A percentile compares a stretch with the other conserved stretches of the same genome.
phyloP scores from a whole-genome alignment of 768 basidiomycete species.

The Auricularia cornea region DNA sequence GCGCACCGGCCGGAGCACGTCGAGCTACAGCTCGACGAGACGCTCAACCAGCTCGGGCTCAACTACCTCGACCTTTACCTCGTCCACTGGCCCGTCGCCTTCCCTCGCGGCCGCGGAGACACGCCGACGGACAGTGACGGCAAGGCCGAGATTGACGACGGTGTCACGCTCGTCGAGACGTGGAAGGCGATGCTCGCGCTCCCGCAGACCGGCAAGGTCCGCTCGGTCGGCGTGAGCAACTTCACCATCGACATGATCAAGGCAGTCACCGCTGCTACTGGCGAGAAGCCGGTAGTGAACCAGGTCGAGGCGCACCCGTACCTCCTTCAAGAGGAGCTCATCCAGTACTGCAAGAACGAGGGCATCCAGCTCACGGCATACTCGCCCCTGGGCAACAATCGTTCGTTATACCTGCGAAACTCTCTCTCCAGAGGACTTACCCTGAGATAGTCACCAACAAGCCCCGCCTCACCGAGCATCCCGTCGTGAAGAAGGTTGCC shows the following conservation, averaged over 20 bases:
- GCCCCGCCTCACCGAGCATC: constrained; percentile 61
- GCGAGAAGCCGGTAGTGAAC: constrained; percentile 66
- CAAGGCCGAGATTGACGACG: constrained; percentile 47
- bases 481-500: constrained; percentile 54
- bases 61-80: constrained; percentile 79
- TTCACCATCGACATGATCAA: constrained; percentile 59
- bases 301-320: constrained; percentile 82
- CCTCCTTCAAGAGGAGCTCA: constrained; percentile 65
- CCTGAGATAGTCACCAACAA: constrained; percentile 41
- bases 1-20: constrained; percentile 58
- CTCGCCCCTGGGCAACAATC: constrained; percentile 72
- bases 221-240: constrained; percentile 75
- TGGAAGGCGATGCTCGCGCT: constrained; percentile 76
- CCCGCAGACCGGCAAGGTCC: constrained; percentile 60
- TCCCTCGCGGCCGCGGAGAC: constrained; percentile 47
- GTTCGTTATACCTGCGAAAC: constrained; percentile 33
- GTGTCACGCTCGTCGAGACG: constrained; percentile 63
- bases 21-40: constrained; percentile 68
- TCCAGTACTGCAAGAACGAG: constrained; percentile 58
- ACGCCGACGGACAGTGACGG: constrained; percentile 41
- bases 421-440: constrained; percentile 2
- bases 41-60: constrained; percentile 60
- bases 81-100: constrained; percentile 74
- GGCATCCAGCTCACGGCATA: constrained; percentile 65
- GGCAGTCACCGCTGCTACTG: constrained; percentile 59